phyloP scores from a whole-genome alignment of 1,284 basidiomycete species.

The Hypsizygus ulmarius region DNA sequence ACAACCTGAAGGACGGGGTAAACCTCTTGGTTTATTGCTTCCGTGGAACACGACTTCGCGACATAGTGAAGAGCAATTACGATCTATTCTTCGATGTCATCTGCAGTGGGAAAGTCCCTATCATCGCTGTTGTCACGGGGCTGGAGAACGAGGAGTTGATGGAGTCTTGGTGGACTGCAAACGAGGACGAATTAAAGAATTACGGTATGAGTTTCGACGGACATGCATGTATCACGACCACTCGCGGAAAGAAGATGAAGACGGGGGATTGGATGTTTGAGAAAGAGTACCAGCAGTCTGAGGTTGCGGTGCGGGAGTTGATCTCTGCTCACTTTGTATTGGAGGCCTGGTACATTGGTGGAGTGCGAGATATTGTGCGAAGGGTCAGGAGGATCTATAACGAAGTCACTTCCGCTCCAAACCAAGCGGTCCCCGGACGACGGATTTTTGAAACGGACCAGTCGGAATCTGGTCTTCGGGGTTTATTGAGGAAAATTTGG shows the following conservation, averaged over 20 bases:
- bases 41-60: slow-evolving; percentile 32
- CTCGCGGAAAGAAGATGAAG: slow-evolving; percentile 20
- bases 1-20: slow-evolving; percentile 30
- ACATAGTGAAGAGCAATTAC: slow-evolving; percentile 34
- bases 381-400: no score
- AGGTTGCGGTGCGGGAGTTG: background rate
- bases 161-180: slow-evolving; percentile 39
- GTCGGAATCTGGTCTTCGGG: no score
- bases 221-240: slow-evolving; percentile 38
- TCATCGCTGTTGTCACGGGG: slow-evolving; percentile 38
- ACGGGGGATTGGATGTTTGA: slow-evolving; percentile 7
- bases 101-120: slow-evolving; percentile 33
- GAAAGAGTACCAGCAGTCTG: slow-evolving; percentile 10
- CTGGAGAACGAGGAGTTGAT: slow-evolving; percentile 35
- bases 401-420: no score
- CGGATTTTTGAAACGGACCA: no score
- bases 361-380: no score
- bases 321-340: background rate
- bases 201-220: slow-evolving; percentile 29
- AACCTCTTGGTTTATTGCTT: slow-evolving; percentile 41
- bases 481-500: no score
- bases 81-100: slow-evolving; percentile 34
- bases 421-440: no score
- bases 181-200: slow-evolving; percentile 24
- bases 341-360: no score